Base-by-base conservation (phyloP, 768 basidiomycete species). In the Russula virescens region DNA sequence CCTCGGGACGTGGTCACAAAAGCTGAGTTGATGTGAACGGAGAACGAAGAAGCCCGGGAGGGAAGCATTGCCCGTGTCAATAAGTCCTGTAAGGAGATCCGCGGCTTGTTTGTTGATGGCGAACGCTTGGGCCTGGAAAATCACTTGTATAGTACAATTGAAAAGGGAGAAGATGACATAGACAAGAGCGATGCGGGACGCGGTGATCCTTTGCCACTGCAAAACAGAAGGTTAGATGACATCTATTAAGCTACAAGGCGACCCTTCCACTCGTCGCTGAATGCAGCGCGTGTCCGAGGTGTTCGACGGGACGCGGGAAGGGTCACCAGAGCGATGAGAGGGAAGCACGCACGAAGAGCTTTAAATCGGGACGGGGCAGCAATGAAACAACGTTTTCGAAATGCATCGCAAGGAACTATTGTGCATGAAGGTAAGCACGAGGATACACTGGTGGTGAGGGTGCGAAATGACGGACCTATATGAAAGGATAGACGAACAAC, bases 181-280 rank as follows among this genome's bases (percentile, higher is more conserved):
- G 69, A 83, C 69, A 63, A 79, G 75, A 21, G 89, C 86, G 57
- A 87, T 76, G 42, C 79, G 79, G 52, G 88, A 87, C 69, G 85
- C 83, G 23, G 87, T 85, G 68, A 90, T 76, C 60, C 87, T 81
- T 60, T 82, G 78, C 85, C 86, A 87, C 88, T 90, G 69, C 18
- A 47, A 25, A 35, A 52, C 26, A 31, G 16, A 1, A 23, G 16
- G 18, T 63, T 34, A 55, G 53, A 42, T 25, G 26, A 23, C 19
- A 38, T 8, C 7, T 10, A 31, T 8, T 9, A 7, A 45, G 2
- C 14, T 18, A n/a, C 26, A 21, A 25, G 49, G 34, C 31, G 49
- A 49, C 43, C 49, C 31, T 56, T 49, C 46, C 52, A 26, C 38
- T 46, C 21, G 8, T 11, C 45, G 25, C 35, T 7, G 7, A 34